A percentile compares a stretch with the other conserved stretches of the same genome.
These are phyloP conservation scores for Fusarium sp. DNA, from an alignment of 2,329 filamentous ascomycete species.

Conservation along the genomic window DNA sequence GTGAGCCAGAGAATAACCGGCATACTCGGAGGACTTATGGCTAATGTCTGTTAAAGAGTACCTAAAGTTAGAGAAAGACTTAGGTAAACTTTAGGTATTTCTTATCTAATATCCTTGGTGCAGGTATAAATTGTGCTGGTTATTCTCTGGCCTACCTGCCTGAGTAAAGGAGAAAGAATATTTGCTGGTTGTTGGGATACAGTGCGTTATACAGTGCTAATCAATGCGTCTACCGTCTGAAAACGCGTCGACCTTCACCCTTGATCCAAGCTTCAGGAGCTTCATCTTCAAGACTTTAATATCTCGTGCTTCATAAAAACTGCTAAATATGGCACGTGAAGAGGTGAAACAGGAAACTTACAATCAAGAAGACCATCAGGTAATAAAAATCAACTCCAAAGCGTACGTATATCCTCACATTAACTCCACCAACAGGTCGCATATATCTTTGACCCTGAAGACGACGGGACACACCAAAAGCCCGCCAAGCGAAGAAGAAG, in stretches of 20 bases:
- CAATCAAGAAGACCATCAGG: constrained; percentile 62
- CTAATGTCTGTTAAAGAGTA: too few species aligned
- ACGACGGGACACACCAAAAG: constrained; percentile 52
- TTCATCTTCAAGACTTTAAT: constrained; percentile 4
- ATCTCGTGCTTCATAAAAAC: background rate
- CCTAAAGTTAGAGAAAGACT: too few species aligned
- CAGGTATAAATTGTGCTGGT: too few species aligned
- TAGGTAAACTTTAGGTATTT: too few species aligned
- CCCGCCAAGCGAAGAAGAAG: constrained; percentile 71
- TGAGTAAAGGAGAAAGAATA: too few species aligned
- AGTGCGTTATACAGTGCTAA: constrained; percentile 38
- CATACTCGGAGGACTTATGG: too few species aligned
- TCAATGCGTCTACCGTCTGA: constrained; percentile 24
- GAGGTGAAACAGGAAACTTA: constrained; percentile 46
- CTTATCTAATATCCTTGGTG: too few species aligned
- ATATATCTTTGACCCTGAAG: constrained; percentile 71
- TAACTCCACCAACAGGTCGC: constrained; percentile 62
- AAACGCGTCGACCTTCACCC: constrained; percentile 41
- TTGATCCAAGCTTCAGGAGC: constrained; percentile 25
- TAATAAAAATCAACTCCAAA: constrained; percentile 36
- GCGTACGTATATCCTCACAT: constrained; percentile 1
- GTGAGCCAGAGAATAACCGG: too few species aligned
- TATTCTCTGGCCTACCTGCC: too few species aligned
- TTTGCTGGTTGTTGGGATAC: constrained; percentile 17
- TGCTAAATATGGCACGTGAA: constrained; percentile 44